Conservation (phyloP, 2,329 filamentous ascomycete species). For the Teratosphaeriaceae sp. region DNA sequence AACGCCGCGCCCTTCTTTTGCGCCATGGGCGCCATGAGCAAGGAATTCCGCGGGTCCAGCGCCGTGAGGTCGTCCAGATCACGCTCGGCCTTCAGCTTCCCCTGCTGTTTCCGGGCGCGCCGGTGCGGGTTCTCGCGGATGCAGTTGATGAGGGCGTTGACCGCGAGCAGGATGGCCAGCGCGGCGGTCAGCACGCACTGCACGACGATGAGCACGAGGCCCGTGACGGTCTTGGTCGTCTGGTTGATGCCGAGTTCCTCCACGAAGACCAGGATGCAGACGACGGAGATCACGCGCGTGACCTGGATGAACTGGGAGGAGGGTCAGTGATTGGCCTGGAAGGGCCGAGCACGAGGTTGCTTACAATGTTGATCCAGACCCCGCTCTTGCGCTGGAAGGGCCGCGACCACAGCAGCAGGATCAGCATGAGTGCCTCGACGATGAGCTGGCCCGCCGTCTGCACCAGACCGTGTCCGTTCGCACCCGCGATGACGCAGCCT, state of each 20-base stretch:
- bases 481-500: constrained; percentile 76
- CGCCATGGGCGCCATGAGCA: constrained; percentile 59
- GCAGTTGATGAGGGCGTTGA: constrained; percentile 79
- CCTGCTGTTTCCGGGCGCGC: constrained; percentile 79
- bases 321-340: too few species aligned
- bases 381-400: constrained; percentile 82
- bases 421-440: constrained; percentile 73
- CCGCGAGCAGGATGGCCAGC: constrained; percentile 77
- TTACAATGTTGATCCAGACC: constrained; percentile 92
- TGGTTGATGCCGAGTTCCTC: constrained; percentile 84
- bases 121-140: constrained; percentile 86
- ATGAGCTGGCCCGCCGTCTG: constrained; percentile 76
- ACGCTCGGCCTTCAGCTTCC: constrained; percentile 68
- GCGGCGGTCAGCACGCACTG: constrained; percentile 78
- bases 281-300: constrained; percentile 80
- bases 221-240: constrained; percentile 89
- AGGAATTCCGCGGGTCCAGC: constrained; percentile 77
- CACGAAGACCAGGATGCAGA: constrained; percentile 87
- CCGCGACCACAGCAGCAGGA: constrained; percentile 72
- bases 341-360: too few species aligned
- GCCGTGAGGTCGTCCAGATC: constrained; percentile 80
- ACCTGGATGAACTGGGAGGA: constrained; percentile 82
- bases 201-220: constrained; percentile 86
- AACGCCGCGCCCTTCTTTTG: constrained; percentile 32
- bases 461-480: constrained; percentile 74